Evolutionary conservation across 164 flowering plant genomes (phyloP), one percentile per base, ranked within the genome.

Genomic region (Euptelea pleiosperma): DNA sequence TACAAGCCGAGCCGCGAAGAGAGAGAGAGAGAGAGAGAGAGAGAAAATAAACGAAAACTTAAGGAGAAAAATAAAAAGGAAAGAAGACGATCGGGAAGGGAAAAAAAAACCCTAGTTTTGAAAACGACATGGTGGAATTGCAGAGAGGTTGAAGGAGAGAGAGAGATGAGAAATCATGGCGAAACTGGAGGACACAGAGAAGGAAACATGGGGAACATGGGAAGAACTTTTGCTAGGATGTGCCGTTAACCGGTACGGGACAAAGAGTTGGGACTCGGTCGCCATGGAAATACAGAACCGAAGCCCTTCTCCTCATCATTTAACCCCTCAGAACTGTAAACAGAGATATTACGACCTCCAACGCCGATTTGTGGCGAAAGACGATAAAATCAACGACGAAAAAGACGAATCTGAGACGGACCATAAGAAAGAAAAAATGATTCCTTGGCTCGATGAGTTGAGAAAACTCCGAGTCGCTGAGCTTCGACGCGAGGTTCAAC

Each of bases 201-300:
- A 66, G 59, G 57, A 58, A 30, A 3, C 60, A 12, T 93, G 98
- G 98, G 82, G 82, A 4, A 90, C 96, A 1, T 80, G 87, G 91
- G 98, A 93, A 66, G 97, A 93, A 68, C 81, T 93, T 2, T 53
- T 93, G 55, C 77, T 93, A 21, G 92, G 94, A 11, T 84, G 71
- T 69, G 98, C 98, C 68, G 96, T 93, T 14, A 78, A 83, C 26
- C 83, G 96, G 1, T 79, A 93, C 55, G 98, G 98, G 43, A 48
- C 66, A 61, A 55, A 67, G 37, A 69, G 63, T 66, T 93, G 98
- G 98, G 90, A 86, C 47, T 76, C 85, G 37, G 81, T 93, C 57
- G 79, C 91, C 60, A 62, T 65, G 66, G 97, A 90, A 64, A 52
- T 93, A 11, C 86, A 79, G 62, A 63, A 68, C 25, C 71, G 82